Conservation (phyloP, 2,329 filamentous ascomycete species). For the Zymoseptoria pseudotritici region DNA sequence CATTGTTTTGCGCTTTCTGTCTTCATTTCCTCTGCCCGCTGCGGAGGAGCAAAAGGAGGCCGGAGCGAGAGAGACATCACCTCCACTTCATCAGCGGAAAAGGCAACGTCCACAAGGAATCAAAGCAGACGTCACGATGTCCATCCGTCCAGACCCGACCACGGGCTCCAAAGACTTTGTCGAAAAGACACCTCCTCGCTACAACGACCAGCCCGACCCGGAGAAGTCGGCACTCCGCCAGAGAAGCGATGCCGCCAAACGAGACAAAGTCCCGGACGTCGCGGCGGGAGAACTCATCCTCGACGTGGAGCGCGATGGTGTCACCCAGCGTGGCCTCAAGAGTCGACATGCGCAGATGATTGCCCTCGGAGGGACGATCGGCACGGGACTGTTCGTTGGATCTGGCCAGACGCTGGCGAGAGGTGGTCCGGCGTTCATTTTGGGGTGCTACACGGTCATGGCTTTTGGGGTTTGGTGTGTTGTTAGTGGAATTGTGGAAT, state of each 20-base stretch:
- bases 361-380: constrained; percentile 25
- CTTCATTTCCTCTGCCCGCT: background rate
- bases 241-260: constrained; percentile 3
- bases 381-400: constrained; percentile 33
- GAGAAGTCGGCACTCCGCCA: constrained; percentile 5
- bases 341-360: constrained; percentile 32
- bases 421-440: constrained; percentile 36
- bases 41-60: background rate
- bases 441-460: constrained; percentile 36
- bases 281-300: constrained; percentile 19
- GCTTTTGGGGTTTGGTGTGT: constrained; percentile 36
- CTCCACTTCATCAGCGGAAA: background rate
- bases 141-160: background rate
- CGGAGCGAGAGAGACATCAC: background rate
- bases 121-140: background rate
- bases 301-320: constrained; percentile 27
- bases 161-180: background rate
- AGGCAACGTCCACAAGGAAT: background rate
- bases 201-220: constrained; percentile 2
- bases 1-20: background rate
- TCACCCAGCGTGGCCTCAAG: constrained; percentile 35
- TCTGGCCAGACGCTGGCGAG: constrained; percentile 31
- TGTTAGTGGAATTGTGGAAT: constrained; percentile 47
- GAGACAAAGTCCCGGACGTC: constrained; percentile 15
- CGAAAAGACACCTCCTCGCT: constrained; percentile 3